A percentile compares a stretch with the other conserved stretches of the same genome.
These are phyloP conservation scores for Pseudisothecium myosuroides DNA, from an alignment of 225 moss, liverwort and hornwort genomes.

Conservation along the genomic window DNA sequence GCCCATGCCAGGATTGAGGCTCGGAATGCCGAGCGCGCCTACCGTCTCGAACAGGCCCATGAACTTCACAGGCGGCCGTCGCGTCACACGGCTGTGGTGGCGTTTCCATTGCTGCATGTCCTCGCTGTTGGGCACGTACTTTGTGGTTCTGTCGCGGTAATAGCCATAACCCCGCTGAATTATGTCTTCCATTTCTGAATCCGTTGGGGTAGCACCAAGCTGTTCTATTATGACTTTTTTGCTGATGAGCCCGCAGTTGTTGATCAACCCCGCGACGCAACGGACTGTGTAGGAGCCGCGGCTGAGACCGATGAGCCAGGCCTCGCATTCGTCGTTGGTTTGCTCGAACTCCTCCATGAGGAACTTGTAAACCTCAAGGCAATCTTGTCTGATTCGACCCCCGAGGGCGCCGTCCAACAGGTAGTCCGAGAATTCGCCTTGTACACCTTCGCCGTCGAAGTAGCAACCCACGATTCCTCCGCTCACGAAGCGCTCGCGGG, in stretches of 20 bases:
- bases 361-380: slow-evolving; percentile 6
- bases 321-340: slow-evolving; percentile 11
- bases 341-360: slow-evolving; percentile 28
- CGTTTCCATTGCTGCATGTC: slow-evolving; percentile 14
- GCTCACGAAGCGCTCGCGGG: background rate
- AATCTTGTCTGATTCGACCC: slow-evolving; percentile 13
- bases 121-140: background rate
- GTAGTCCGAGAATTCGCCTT: slow-evolving; percentile 31
- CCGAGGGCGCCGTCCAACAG: slow-evolving; percentile 29
- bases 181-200: background rate
- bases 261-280: slow-evolving; percentile 27
- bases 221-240: background rate
- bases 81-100: background rate
- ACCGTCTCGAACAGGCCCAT: slow-evolving; percentile 41
- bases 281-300: slow-evolving; percentile 30
- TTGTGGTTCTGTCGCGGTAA: slow-evolving; percentile 8
- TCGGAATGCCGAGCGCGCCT: slow-evolving; percentile 26
- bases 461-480: slow-evolving; percentile 1
- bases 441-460: slow-evolving; percentile 24
- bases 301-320: slow-evolving; percentile 33
- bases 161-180: slow-evolving; percentile 6
- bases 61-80: slow-evolving; percentile 20
- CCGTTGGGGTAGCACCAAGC: background rate
- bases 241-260: slow-evolving; percentile 36
- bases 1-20: slow-evolving; percentile 9